Conservation (phyloP, 2,329 filamentous ascomycete species). For the Fusarium sp. region DNA sequence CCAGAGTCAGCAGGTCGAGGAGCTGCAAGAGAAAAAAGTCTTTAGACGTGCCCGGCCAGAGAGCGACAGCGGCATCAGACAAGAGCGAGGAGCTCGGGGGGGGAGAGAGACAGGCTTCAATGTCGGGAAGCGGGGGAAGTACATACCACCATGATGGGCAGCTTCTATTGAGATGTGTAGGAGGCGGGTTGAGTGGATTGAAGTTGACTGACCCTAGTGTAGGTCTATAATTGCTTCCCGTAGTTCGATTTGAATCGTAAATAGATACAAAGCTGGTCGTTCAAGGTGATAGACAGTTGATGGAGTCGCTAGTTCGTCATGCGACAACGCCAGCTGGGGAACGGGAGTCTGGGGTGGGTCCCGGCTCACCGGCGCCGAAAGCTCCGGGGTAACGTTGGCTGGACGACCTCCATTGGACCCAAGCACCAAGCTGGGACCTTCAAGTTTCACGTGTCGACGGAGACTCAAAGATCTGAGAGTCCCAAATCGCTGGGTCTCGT, state of each 20-base stretch:
- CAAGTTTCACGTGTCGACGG: constrained; percentile 32
- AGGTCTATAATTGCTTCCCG: not conserved
- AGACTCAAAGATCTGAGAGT: not conserved
- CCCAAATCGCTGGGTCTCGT: constrained; percentile 5
- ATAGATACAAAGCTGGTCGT: constrained; percentile 6
- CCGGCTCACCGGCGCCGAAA: constrained; percentile 37
- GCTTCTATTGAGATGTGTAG: not conserved
- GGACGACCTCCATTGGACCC: not conserved
- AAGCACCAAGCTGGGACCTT: not conserved
- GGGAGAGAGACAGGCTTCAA: not conserved
- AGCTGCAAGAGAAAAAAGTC: constrained; percentile 55
- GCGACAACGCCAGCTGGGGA: constrained; percentile 36
- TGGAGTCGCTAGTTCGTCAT: constrained; percentile 39
- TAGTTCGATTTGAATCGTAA: not conserved
- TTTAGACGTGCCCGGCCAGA: constrained; percentile 47
- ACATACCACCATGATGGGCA: constrained; percentile 49
- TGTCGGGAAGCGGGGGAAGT: constrained; percentile 4
- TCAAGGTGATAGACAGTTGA: constrained; percentile 29
- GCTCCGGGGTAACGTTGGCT: constrained; percentile 31
- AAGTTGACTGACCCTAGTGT: constrained; percentile 1
- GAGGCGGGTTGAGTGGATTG: not conserved
- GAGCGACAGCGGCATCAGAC: constrained; percentile 27
- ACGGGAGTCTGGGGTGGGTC: constrained; percentile 32
- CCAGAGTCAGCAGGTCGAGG: constrained; percentile 73
- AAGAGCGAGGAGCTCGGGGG: constrained; percentile 34